Base-by-base conservation (phyloP, 805 yeast species). In the Diddensiella transvaalensis region DNA sequence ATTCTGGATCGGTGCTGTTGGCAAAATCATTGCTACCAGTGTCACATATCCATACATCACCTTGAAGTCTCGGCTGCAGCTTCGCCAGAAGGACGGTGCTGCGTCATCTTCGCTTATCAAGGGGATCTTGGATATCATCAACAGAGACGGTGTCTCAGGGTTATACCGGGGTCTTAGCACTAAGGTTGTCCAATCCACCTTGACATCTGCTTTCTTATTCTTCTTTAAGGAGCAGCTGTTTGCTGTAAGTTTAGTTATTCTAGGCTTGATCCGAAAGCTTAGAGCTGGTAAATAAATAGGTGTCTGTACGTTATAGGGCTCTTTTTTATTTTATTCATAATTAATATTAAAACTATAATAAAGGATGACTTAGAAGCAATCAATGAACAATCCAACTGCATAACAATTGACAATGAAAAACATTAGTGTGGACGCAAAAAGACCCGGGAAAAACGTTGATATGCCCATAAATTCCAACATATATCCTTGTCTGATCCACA, bases 21-120 rank as follows among this genome's bases (percentile, higher is more conserved):
- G 96, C 22, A 90, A 90, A 69, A 74, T 90, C 55, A 74, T 85
- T 49, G 96, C 97, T n/a, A 90, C 96, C 10, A 75, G 84, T 22
- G 75, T 82, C 48, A 90, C 98, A 0, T 90, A 90, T 66, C 98
- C 98, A 2, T 87, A 88, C 67, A 64, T 89, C 62, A 90, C 97
- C 3, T 70, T 90, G 61, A 87, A 91, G 68, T 74, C 96, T 3
- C 83, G 96, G 63, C 82, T 87, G 85, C 96, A 89, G 69, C 70
- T 88, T 59, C 76, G 75, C 60, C 72, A 73, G 55, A 63, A 65
- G 48, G 60, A 55, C 37, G 66, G 61, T 23, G 54, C 58, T 8
- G 50, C 54, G 37, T 49, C 53, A 32, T 37, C 60, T 35, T 46
- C 49, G 24, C 56, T 70, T 36, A 42, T 66, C 43, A 44, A 57